These are phyloP conservation scores for Solanum tarijense DNA, from an alignment of 257 asterid genomes.

Conservation along the genomic window DNA sequence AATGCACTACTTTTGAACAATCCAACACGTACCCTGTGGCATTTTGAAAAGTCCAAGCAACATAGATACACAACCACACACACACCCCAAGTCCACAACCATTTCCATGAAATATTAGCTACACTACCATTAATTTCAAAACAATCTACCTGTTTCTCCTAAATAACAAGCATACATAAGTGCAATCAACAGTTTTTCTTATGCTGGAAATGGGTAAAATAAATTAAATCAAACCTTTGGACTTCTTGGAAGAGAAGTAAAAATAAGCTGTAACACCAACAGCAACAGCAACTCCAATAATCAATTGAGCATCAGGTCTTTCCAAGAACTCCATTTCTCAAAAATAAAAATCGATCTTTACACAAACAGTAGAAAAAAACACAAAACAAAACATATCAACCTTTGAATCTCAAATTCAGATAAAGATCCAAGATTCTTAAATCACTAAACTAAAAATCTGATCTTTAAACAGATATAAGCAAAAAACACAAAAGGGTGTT, in stretches of 20 bases:
- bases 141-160: neutral
- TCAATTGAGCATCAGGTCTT: slow-evolving; percentile 56
- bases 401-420: neutral
- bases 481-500: neutral
- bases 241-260: slow-evolving; percentile 54
- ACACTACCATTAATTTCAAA: neutral
- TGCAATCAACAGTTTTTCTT: neutral
- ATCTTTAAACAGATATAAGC: neutral
- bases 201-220: neutral
- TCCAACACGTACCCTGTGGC: neutral
- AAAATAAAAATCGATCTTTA: neutral
- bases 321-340: slow-evolving; percentile 60
- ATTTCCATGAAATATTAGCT: neutral
- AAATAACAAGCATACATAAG: neutral
- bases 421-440: neutral
- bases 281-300: slow-evolving; percentile 47
- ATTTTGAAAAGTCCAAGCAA: neutral
- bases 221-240: slow-evolving; percentile 44
- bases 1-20: neutral
- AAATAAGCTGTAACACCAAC: slow-evolving; percentile 50
- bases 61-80: neutral
- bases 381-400: neutral
- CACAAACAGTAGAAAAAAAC: neutral
- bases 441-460: neutral
- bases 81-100: neutral